Evolutionary conservation across 2,329 filamentous ascomycete genomes (phyloP), one percentile per base, ranked within the genome.

Genomic region (Aschersonia sp.): DNA sequence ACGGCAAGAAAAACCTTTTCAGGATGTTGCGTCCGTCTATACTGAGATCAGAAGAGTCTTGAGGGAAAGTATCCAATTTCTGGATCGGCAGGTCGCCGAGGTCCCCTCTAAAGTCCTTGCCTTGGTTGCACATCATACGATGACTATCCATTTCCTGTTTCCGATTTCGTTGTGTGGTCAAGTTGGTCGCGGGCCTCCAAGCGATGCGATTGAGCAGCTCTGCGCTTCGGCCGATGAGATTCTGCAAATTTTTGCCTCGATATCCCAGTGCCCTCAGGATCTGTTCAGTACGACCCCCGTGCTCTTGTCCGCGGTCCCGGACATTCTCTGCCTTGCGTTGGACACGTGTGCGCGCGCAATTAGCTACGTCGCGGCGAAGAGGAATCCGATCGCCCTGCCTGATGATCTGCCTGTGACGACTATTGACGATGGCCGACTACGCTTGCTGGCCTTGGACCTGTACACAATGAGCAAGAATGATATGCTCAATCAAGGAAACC

Each of bases 61-160:
- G 11, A 52, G 54, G 41, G 54, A 59, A 41, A 57, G 53, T 49
- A 56, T 56, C 47, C 53, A 56, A 44, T 45, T 55, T 32, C 52
- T 57, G 31, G 49, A 50, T 43, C 50, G 47, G 10, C 51, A 57
- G 45, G 54, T 55, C 22, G 54, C 52, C 6, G 55, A 59, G 29
- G 49, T 47, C 5, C 53, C 55, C 4, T 57, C 58, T 2, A 51
- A 52, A 10, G 57, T 51, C 30, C 44, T 63, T 3, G 56, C 63
- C 8, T 48, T 62, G n/a, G 49, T 55, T 4, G 55, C 60, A n/a
- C 60, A 64, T 41, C 59, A 64, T 46, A 56, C 54, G 43, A 58
- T 64, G 52, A 55, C 56, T n/a, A 55, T 63, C 6, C 62, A 64
- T 32, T 57, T 61, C 44, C 51, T 64, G 7, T 64, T 64, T 45